Conservation (phyloP, 2,329 filamentous ascomycete species). For the Diaporthe batatas region DNA sequence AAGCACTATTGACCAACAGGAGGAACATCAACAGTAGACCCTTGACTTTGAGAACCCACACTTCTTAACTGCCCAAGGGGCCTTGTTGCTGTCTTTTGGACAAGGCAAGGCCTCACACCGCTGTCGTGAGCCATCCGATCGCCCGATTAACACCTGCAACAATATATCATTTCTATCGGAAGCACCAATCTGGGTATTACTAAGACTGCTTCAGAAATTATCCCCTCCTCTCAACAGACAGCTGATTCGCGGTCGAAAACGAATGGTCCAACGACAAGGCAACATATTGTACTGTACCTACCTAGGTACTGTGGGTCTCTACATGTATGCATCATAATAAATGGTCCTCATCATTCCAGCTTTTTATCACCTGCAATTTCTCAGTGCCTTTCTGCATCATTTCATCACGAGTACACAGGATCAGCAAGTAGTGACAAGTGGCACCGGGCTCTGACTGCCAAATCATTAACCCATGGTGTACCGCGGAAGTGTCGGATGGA, state of each 20-base stretch:
- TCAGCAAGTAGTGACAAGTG: not conserved
- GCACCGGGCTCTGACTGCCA: not conserved
- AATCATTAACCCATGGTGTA: not conserved
- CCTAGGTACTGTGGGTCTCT: not conserved
- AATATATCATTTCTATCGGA: constrained; percentile 3
- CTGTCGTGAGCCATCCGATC: not conserved
- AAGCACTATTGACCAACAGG: not conserved
- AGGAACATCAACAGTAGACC: not conserved
- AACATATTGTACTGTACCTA: not conserved
- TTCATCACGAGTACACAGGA: no score
- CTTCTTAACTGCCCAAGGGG: no score
- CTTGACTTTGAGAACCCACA: not conserved
- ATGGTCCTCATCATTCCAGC: not conserved
- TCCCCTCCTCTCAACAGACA: not conserved
- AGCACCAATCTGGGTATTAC: not conserved
- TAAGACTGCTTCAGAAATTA: not conserved
- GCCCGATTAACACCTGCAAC: not conserved
- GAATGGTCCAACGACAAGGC: not conserved
- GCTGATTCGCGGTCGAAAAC: not conserved
- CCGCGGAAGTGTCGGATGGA: constrained; percentile 7
- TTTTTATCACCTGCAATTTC: not conserved
- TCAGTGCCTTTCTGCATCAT: not conserved
- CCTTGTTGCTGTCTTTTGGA: not conserved
- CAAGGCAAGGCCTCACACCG: constrained; percentile 12
- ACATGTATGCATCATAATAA: not conserved